These are phyloP conservation scores for Dichotomopilus funicola DNA, from an alignment of 2,329 filamentous ascomycete genomes.

Conservation along the genomic window DNA sequence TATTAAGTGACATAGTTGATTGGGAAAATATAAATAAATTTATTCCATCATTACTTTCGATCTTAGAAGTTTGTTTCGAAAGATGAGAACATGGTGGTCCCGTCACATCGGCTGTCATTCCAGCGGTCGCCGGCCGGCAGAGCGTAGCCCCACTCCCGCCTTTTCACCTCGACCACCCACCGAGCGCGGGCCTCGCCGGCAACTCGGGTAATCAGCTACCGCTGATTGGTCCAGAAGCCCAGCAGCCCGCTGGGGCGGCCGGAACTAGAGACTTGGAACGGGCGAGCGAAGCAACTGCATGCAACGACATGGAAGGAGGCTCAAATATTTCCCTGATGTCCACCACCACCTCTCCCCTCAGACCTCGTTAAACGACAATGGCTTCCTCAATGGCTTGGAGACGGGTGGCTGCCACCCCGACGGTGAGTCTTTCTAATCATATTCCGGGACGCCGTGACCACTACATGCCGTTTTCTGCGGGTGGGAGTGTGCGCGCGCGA, in stretches of 20 bases:
- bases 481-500: background rate
- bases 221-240: slow-evolving; percentile 23
- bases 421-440: slow-evolving; percentile 40
- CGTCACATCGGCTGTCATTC: background rate
- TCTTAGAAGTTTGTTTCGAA: too few relatives aligned
- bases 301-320: slow-evolving; percentile 12
- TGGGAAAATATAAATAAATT: too few relatives aligned
- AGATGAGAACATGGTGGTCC: too few relatives aligned
- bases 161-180: background rate
- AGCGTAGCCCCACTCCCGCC: slow-evolving; percentile 5
- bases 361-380: slow-evolving; percentile 34
- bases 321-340: slow-evolving; percentile 22
- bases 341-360: slow-evolving; percentile 25
- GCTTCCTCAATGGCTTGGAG: slow-evolving; percentile 61
- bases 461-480: background rate
- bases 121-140: background rate
- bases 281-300: slow-evolving; percentile 10
- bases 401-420: slow-evolving; percentile 50
- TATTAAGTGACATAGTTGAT: too few relatives aligned
- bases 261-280: slow-evolving; percentile 11
- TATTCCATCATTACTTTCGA: too few relatives aligned
- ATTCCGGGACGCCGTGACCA: background rate
- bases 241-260: slow-evolving; percentile 11
- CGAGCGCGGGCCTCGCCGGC: slow-evolving; percentile 23
- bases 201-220: slow-evolving; percentile 28